Evolutionary conservation across 2,329 filamentous ascomycete genomes (phyloP).

Genomic region (Microdochium trichocladiopsis): DNA sequence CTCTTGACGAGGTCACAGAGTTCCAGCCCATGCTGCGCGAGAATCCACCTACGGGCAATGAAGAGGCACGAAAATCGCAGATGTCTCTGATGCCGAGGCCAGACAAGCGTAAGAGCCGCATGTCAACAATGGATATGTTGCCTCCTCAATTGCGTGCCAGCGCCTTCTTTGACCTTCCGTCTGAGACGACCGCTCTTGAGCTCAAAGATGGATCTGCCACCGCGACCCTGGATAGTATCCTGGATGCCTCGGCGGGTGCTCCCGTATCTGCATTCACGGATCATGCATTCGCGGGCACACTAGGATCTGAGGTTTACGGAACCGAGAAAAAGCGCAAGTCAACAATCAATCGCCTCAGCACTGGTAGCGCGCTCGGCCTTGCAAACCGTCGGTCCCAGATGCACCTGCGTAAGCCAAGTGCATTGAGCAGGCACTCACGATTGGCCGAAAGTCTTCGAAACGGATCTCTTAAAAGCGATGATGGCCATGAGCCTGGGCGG

Average conservation of each 20-base stretch:
- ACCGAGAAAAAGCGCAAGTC: constrained; percentile 43
- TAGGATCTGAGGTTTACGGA: constrained; percentile 71
- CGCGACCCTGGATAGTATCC: constrained; percentile 81
- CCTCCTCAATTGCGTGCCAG: constrained; percentile 86
- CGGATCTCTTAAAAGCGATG: constrained; percentile 2
- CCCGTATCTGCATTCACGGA: constrained; percentile 90
- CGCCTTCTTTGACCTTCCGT: constrained; percentile 75
- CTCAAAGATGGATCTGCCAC: constrained; percentile 76
- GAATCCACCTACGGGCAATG: constrained; percentile 3
- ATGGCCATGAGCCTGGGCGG: constrained; percentile 16
- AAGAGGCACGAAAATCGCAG: constrained; percentile 24
- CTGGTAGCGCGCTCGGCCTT: constrained; percentile 14
- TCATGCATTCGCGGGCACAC: constrained; percentile 71
- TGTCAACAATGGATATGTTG: constrained; percentile 43
- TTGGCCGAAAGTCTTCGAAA: constrained; percentile 13
- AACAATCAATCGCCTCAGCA: constrained; percentile 16
- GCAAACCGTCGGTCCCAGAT: constrained; percentile 44
- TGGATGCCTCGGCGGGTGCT: constrained; percentile 81
- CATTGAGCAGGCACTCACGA: constrained; percentile 17
- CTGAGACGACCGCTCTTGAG: constrained; percentile 42
- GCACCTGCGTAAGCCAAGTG: constrained; percentile 34
- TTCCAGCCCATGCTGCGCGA: constrained; percentile 4
- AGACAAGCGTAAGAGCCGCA: constrained; percentile 29
- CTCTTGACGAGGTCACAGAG: constrained; percentile 3
- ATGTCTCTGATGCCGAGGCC: constrained; percentile 21